Evolutionary conservation across 345 rosid genomes (phyloP).

Genomic region (Syzygium grande): DNA sequence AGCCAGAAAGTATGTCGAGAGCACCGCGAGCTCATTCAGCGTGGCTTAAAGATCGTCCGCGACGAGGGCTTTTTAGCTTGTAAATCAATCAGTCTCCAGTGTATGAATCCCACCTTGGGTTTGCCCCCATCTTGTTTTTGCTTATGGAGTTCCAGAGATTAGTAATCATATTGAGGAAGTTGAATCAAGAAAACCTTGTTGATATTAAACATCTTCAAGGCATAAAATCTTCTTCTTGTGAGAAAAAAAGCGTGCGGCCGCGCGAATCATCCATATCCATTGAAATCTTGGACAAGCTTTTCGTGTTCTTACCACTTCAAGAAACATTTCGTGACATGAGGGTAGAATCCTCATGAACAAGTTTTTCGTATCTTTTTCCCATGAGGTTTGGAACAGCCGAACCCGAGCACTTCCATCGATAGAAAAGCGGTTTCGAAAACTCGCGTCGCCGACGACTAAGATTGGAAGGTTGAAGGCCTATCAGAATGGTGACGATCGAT

Average conservation of each 20-base stretch:
- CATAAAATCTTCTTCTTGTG: not conserved
- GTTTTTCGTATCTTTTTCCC: not conserved
- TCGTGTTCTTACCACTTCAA: too few species aligned
- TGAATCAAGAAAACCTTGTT: not conserved
- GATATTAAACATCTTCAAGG: not conserved
- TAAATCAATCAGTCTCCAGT: not conserved
- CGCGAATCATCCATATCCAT: not conserved
- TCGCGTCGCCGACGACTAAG: not conserved
- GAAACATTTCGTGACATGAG: not conserved
- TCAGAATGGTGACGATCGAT: not conserved
- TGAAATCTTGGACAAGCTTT: not conserved
- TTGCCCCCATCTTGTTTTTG: not conserved
- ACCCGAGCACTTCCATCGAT: not conserved
- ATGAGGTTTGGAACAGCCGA: not conserved
- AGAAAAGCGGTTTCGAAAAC: not conserved
- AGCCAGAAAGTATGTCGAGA: slow-evolving; percentile 70
- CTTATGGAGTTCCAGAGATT: not conserved
- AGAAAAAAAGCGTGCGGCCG: not conserved
- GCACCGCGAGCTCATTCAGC: slow-evolving; percentile 59
- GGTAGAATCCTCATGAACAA: not conserved
- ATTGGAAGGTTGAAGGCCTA: not conserved
- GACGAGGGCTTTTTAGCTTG: not conserved
- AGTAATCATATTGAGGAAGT: not conserved
- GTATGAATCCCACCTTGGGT: slow-evolving; percentile 15
- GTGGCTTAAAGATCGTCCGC: slow-evolving; percentile 35